These are phyloP conservation scores for Daldinia bambusicola DNA, from an alignment of 495 filamentous ascomycete genomes.

Conservation along the genomic window DNA sequence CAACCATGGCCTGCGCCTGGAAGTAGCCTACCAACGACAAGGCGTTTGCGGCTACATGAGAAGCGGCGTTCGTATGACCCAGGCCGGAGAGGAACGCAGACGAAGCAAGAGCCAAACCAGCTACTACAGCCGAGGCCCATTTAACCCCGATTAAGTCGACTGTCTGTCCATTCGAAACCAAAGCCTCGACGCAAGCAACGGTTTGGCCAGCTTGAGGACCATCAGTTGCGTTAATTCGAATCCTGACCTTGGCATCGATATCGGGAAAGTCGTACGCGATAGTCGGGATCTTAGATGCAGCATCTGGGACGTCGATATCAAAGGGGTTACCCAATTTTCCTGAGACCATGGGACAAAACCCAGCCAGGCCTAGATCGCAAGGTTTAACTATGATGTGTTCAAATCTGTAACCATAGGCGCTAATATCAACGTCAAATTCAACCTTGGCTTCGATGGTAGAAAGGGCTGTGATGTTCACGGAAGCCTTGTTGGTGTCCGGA, in stretches of 20 bases:
- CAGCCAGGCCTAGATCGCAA: constrained; percentile 73
- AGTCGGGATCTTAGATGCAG: constrained; percentile 71
- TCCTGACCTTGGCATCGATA: constrained; percentile 85
- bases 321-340: constrained; percentile 80
- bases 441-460: constrained; percentile 89
- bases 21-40: constrained; percentile 94
- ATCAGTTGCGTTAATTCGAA: constrained; percentile 78
- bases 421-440: constrained; percentile 78
- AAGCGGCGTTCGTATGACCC: constrained; percentile 94
- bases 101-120: constrained; percentile 81
- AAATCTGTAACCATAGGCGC: constrained; percentile 82
- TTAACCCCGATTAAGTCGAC: constrained; percentile 89
- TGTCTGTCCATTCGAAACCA: constrained; percentile 90
- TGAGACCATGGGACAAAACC: constrained; percentile 92
- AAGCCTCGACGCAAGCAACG: constrained; percentile 88
- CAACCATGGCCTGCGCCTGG: constrained; percentile 94
- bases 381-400: constrained; percentile 74
- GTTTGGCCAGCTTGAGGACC: constrained; percentile 62
- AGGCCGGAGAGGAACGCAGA: constrained; percentile 84
- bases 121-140: constrained; percentile 91
- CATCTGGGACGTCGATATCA: constrained; percentile 66
- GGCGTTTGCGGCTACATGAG: constrained; percentile 93
- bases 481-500: constrained; percentile 72
- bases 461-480: constrained; percentile 81
- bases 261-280: constrained; percentile 94